These are phyloP conservation scores for Daldinia eschscholtzii DNA, from an alignment of 2,329 filamentous ascomycete genomes.

Conservation along the genomic window DNA sequence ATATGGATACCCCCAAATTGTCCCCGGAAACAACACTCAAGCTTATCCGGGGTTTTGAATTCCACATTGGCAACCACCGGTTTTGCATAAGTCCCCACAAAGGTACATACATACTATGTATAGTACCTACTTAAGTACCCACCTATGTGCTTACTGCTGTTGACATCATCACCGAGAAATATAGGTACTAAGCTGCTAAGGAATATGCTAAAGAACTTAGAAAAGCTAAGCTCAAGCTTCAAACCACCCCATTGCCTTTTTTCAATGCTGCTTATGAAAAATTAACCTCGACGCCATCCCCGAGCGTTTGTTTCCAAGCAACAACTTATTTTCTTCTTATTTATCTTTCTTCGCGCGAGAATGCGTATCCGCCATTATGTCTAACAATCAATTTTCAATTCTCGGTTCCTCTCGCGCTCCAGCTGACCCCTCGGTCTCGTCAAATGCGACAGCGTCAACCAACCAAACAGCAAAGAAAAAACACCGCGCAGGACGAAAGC, in stretches of 20 bases:
- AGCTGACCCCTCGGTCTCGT: slow-evolving; percentile 48
- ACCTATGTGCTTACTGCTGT: slow-evolving; percentile 15
- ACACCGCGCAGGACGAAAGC: slow-evolving; percentile 78
- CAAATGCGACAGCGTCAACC: slow-evolving; percentile 37
- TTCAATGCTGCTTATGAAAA: neutral
- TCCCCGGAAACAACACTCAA: neutral
- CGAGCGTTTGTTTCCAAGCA: neutral
- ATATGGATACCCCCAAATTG: neutral
- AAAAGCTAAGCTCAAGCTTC: slow-evolving; percentile 23
- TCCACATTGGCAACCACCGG: neutral
- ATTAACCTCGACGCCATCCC: slow-evolving; percentile 1
- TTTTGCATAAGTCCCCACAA: slow-evolving; percentile 11
- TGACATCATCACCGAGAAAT: slow-evolving; percentile 42
- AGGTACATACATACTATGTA: too few relatives aligned
- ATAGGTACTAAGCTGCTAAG: slow-evolving; percentile 3
- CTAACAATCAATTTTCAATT: slow-evolving; percentile 62
- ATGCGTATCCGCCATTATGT: slow-evolving; percentile 39
- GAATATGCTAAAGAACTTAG: slow-evolving; percentile 19
- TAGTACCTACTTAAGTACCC: slow-evolving; percentile 17
- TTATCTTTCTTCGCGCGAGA: slow-evolving; percentile 5
- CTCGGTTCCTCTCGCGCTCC: slow-evolving; percentile 63
- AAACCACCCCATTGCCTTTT: neutral
- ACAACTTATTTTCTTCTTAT: neutral
- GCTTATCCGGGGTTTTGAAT: neutral
- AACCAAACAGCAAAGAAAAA: slow-evolving; percentile 68